These are phyloP conservation scores for Bolboschoenus planiculmis DNA, from an alignment of 176 grass and related monocot genomes.

Conservation along the genomic window DNA sequence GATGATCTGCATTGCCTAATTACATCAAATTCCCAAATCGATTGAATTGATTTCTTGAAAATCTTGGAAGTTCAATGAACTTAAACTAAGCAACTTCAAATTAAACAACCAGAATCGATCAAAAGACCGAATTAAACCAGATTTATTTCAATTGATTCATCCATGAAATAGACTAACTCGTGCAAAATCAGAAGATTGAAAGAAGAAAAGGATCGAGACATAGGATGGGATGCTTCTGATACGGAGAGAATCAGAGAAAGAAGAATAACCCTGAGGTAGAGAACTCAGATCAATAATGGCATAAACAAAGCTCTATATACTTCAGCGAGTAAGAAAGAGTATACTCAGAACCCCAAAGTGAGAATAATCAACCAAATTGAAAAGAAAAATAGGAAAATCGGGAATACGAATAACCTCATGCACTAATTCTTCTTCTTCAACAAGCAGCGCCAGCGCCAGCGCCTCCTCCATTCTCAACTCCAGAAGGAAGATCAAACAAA, in stretches of 20 bases:
- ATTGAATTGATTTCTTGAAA: neutral
- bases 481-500: no score
- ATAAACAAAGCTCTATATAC: neutral
- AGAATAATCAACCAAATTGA: neutral
- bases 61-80: neutral
- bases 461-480: constrained; percentile 1
- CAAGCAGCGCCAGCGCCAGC: neutral
- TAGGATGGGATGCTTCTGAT: no score
- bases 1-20: no score
- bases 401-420: neutral
- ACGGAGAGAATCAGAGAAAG: neutral
- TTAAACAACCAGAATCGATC: neutral
- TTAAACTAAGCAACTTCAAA: neutral
- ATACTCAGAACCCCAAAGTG: neutral
- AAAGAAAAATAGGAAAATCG: neutral
- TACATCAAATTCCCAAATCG: neutral
- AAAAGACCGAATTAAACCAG: neutral
- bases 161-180: neutral
- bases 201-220: neutral
- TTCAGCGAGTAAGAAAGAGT: neutral
- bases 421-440: neutral
- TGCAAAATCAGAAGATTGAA: neutral
- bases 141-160: neutral
- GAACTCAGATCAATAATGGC: neutral
- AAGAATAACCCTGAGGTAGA: no score